These are phyloP conservation scores for Laguncularia racemosa DNA, from an alignment of 345 rosid species.

Conservation along the genomic window DNA sequence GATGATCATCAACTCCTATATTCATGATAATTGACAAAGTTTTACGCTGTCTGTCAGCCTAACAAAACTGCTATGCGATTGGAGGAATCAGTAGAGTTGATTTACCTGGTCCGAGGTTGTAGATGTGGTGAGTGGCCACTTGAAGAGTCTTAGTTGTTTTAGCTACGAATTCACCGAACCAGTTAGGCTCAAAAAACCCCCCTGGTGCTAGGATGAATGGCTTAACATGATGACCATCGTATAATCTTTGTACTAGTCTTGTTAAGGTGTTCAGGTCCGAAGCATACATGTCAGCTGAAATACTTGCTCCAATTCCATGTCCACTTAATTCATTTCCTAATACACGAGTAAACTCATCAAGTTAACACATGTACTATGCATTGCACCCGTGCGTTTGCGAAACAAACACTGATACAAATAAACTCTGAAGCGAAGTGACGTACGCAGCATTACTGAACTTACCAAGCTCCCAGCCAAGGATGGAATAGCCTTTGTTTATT, in stretches of 20 bases:
- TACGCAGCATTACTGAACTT: no score
- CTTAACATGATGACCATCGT: constrained; percentile 23
- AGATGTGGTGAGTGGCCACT: constrained; percentile 54
- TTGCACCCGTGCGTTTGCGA: not conserved
- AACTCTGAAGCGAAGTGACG: no score
- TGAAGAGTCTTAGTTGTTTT: constrained; percentile 31
- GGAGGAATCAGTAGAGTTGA: not conserved
- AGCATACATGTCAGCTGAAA: constrained; percentile 39
- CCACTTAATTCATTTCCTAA: constrained; percentile 52
- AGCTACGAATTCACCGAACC: constrained; percentile 28
- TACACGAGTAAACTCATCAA: not conserved
- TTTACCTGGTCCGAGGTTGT: constrained; percentile 50
- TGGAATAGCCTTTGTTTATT: constrained; percentile 28
- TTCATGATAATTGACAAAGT: not conserved
- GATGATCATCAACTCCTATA: constrained; percentile 36
- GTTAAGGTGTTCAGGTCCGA: constrained; percentile 20
- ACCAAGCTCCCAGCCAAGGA: constrained; percentile 52
- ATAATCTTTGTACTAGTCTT: constrained; percentile 15
- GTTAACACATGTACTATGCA: not conserved
- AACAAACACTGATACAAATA: no score
- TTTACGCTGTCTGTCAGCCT: no score
- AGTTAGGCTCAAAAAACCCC: constrained; percentile 32
- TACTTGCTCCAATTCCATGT: constrained; percentile 26
- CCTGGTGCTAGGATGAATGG: constrained; percentile 44
- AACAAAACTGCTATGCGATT: no score